A percentile compares a stretch with the other conserved stretches of the same genome.
These are phyloP conservation scores for Fusarium stilboides DNA, from an alignment of 2,329 filamentous ascomycete species.

Conservation along the genomic window DNA sequence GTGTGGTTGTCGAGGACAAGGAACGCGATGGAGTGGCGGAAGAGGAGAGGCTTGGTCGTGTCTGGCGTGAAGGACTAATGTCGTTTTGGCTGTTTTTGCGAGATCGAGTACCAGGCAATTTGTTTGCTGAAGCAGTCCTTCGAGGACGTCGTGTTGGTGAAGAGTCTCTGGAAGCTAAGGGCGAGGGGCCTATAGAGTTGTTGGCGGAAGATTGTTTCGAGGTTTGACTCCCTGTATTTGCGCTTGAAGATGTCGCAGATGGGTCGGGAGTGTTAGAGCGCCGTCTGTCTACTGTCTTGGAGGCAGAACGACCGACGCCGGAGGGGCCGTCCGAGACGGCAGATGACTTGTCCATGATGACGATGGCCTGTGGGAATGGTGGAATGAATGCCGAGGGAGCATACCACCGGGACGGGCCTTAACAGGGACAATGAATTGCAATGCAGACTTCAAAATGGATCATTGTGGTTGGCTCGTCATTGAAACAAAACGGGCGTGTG, in stretches of 20 bases:
- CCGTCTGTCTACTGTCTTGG: constrained; percentile 38
- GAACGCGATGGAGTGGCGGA: constrained; percentile 76
- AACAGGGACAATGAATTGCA: constrained; percentile 50
- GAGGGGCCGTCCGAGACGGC: constrained; percentile 48
- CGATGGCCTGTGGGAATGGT: constrained; percentile 46
- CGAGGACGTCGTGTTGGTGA: constrained; percentile 62
- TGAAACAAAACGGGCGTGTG: constrained; percentile 45
- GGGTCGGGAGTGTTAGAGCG: constrained; percentile 47
- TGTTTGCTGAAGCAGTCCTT: constrained; percentile 55
- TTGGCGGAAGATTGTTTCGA: constrained; percentile 57
- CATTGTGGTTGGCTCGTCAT: constrained; percentile 57
- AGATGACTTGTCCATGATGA: constrained; percentile 57
- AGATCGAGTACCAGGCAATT: constrained; percentile 64
- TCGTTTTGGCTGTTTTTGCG: constrained; percentile 78
- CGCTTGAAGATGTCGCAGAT: constrained; percentile 44
- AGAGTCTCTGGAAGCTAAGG: constrained; percentile 61
- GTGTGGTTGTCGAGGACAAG: constrained; percentile 77
- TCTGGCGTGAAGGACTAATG: constrained; percentile 71
- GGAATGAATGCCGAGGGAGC: constrained; percentile 51
- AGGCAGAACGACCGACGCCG: constrained; percentile 40
- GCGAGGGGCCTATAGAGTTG: constrained; percentile 57
- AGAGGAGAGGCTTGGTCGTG: constrained; percentile 68
- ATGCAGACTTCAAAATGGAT: constrained; percentile 49
- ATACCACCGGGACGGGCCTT: constrained; percentile 54
- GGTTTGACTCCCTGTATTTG: constrained; percentile 50